phyloP scores from a whole-genome alignment of 2,329 filamentous ascomycete species.

The Cucurbitaria berberidis region DNA sequence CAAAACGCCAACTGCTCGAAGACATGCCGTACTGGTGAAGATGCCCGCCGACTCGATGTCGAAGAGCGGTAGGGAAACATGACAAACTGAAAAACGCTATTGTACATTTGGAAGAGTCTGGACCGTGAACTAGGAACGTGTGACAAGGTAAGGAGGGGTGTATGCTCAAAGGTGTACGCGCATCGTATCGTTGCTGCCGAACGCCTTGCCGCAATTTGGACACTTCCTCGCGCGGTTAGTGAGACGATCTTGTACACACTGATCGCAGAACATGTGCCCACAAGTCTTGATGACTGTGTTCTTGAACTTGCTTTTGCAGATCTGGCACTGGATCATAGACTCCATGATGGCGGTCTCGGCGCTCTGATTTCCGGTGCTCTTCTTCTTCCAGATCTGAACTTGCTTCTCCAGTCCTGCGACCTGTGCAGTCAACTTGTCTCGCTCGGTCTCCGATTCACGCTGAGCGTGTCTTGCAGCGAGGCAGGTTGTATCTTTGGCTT shows the following conservation, averaged over 20 bases:
- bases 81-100: slow-evolving; percentile 14
- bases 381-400: slow-evolving; percentile 83
- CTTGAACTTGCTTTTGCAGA: slow-evolving; percentile 93
- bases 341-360: slow-evolving; percentile 85
- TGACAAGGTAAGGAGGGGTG: slow-evolving; percentile 1
- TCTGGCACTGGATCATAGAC: slow-evolving; percentile 81
- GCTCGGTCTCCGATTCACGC: slow-evolving; percentile 70
- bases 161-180: slow-evolving; percentile 46
- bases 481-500: slow-evolving; percentile 74
- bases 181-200: slow-evolving; percentile 92
- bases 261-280: slow-evolving; percentile 91
- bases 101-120: slow-evolving; percentile 13
- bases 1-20: slow-evolving; percentile 15
- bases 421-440: slow-evolving; percentile 78
- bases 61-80: slow-evolving; percentile 8
- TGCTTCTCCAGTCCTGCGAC: slow-evolving; percentile 82
- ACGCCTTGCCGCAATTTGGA: slow-evolving; percentile 89
- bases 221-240: slow-evolving; percentile 92
- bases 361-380: slow-evolving; percentile 79
- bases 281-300: slow-evolving; percentile 93
- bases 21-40: slow-evolving; percentile 3
- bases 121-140: not conserved
- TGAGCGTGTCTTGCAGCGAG: slow-evolving; percentile 67
- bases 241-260: slow-evolving; percentile 88
- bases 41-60: slow-evolving; percentile 5